Percentiles rank a stretch among this genome's conserved stretches.
These are phyloP conservation scores for Nemophila menziesii DNA, from an alignment of 257 asterid species.

Conservation along the genomic window DNA sequence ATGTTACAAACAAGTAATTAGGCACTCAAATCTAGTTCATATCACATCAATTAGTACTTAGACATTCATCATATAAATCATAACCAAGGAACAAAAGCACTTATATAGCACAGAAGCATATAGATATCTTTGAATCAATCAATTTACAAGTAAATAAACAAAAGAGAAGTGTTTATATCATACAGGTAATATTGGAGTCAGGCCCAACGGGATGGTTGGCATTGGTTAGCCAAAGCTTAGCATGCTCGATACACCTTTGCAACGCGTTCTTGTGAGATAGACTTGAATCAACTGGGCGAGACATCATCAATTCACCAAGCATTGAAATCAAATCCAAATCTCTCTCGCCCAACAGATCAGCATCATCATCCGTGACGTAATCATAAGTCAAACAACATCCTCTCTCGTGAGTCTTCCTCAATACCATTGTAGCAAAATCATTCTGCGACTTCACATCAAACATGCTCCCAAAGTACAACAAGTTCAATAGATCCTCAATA, in stretches of 20 bases:
- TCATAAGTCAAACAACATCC: conserved; percentile 76
- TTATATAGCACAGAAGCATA: too few relatives aligned
- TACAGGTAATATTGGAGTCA: conserved; percentile 50
- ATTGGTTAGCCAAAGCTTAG: conserved; percentile 53
- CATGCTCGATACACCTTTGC: conserved; percentile 61
- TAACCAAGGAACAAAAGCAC: not conserved
- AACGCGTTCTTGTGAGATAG: conserved; percentile 60
- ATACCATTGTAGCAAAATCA: conserved; percentile 30
- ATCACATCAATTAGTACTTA: not conserved
- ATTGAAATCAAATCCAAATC: conserved; percentile 69
- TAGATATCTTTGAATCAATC: not conserved
- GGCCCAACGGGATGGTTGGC: conserved; percentile 48
- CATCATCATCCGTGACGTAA: conserved; percentile 71
- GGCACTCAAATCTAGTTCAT: too few relatives aligned
- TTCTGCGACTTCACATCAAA: conserved; percentile 57
- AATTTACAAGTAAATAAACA: not conserved
- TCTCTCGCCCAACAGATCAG: conserved; percentile 51
- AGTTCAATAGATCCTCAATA: conserved; percentile 49
- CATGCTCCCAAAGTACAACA: conserved; percentile 60
- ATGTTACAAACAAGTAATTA: not conserved
- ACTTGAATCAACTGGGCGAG: conserved; percentile 51
- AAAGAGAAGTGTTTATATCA: conserved; percentile 9
- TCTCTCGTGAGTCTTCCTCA: conserved; percentile 72
- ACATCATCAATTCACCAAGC: conserved; percentile 48
- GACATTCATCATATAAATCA: too few relatives aligned